Evolutionary conservation across 2,329 filamentous ascomycete species (phyloP).

Genomic region (Chlorencoelia australis): DNA sequence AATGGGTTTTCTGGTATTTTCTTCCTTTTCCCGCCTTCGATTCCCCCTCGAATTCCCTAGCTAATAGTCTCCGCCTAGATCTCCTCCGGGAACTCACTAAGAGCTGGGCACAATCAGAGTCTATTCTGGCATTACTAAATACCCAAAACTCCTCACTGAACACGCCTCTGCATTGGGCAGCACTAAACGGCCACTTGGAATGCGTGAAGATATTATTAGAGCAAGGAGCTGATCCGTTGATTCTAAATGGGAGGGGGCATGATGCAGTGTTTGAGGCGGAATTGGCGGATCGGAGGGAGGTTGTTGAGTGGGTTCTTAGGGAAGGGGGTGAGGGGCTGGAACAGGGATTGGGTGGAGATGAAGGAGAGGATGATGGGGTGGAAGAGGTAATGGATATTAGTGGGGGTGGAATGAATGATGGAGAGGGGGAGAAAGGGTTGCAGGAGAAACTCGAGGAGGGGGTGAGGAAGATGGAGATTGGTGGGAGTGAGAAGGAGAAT

Average conservation of each 20-base stretch:
- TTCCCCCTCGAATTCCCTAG: background rate
- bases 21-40: background rate
- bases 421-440: background rate
- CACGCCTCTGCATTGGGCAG: conserved; percentile 89
- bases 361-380: conserved; percentile 8
- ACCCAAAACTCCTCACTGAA: conserved; percentile 73
- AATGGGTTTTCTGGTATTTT: conserved; percentile 72
- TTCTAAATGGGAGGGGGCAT: conserved; percentile 77
- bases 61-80: conserved; percentile 17
- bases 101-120: conserved; percentile 20
- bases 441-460: background rate
- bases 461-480: conserved; percentile 1
- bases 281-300: conserved; percentile 55
- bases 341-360: conserved; percentile 23
- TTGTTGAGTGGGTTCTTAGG: conserved; percentile 44
- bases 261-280: conserved; percentile 68
- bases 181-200: conserved; percentile 75
- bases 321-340: conserved; percentile 31
- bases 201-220: conserved; percentile 69
- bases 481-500: background rate
- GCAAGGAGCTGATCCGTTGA: conserved; percentile 64
- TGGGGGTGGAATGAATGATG: background rate
- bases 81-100: conserved; percentile 34
- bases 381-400: conserved; percentile 7
- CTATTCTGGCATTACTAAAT: conserved; percentile 46